A percentile compares a stretch with the other conserved stretches of the same genome.
phyloP scores from a whole-genome alignment of 805 yeast species.

The Wickerhamiella dianesei region DNA sequence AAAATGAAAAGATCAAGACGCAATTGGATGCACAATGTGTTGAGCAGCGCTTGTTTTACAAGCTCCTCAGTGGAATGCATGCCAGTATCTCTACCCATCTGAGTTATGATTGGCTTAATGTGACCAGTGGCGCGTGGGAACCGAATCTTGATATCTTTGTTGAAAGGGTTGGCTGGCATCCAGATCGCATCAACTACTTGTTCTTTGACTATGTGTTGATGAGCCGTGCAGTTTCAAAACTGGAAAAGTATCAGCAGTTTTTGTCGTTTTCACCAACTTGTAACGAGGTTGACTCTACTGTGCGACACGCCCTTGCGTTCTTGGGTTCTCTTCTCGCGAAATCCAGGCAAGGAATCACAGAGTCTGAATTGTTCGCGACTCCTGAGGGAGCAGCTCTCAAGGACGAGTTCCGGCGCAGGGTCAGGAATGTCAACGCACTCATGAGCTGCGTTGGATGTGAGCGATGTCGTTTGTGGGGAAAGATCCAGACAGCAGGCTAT shows the following conservation, averaged over 20 bases:
- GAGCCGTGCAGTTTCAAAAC: constrained; percentile 64
- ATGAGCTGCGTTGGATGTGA: constrained; percentile 99
- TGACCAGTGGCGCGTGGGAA: constrained; percentile 62
- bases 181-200: constrained; percentile 78
- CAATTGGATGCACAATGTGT: constrained; percentile 42
- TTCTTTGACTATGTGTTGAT: constrained; percentile 88
- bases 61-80: constrained; percentile 85
- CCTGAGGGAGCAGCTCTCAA: constrained; percentile 41
- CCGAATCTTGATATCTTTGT: constrained; percentile 74
- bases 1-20: constrained; percentile 3
- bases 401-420: constrained; percentile 73
- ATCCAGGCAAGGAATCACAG: constrained; percentile 33
- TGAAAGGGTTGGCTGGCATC: constrained; percentile 78
- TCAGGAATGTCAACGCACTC: constrained; percentile 76
- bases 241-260: constrained; percentile 38
- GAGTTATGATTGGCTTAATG: constrained; percentile 65
- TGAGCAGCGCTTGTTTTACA: constrained; percentile 79
- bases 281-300: constrained; percentile 31
- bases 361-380: constrained; percentile 33
- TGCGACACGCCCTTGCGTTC: constrained; percentile 31
- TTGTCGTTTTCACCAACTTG: constrained; percentile 36
- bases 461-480: constrained; percentile 96
- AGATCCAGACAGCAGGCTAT: constrained; percentile 91
- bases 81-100: constrained; percentile 90
- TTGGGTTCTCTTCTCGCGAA: constrained; percentile 26